Percentiles rank a stretch among this genome's conserved stretches.
phyloP scores from a whole-genome alignment of 2,329 filamentous ascomycete genomes.

The Alternaria dauci region DNA sequence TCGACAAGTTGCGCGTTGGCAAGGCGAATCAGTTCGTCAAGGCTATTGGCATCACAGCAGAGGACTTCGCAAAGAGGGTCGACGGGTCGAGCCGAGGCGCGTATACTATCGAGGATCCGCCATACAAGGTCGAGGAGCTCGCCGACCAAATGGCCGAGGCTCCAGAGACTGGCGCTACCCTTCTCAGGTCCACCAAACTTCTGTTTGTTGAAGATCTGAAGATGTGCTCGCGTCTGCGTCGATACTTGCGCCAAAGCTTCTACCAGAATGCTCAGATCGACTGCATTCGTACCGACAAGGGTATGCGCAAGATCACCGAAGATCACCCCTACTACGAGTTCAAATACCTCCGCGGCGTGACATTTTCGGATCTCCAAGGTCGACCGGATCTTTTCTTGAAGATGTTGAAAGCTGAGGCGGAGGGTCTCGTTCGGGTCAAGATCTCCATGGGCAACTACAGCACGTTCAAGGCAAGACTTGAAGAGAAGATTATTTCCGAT shows the following conservation, averaged over 20 bases:
- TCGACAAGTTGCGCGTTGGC: conserved; percentile 83
- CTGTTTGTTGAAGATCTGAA: conserved; percentile 93
- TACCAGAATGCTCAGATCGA: conserved; percentile 86
- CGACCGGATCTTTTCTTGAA: conserved; percentile 91
- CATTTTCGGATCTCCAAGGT: conserved; percentile 79
- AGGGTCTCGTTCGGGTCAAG: conserved; percentile 87
- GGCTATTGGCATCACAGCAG: conserved; percentile 88
- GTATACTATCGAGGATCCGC: conserved; percentile 77
- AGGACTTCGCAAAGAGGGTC: conserved; percentile 87
- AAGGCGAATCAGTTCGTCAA: conserved; percentile 83
- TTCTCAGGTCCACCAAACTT: conserved; percentile 80
- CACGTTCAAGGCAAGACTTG: conserved; percentile 78
- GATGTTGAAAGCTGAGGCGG: conserved; percentile 97
- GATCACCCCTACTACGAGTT: conserved; percentile 97
- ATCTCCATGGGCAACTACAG: conserved; percentile 79
- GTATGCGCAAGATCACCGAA: conserved; percentile 90
- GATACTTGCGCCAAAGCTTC: conserved; percentile 82
- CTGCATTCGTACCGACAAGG: conserved; percentile 92
- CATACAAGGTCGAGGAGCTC: conserved; percentile 81
- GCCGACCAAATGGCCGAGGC: conserved; percentile 72
- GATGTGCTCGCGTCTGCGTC: conserved; percentile 86
- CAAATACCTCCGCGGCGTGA: conserved; percentile 93
- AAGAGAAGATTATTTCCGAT: conserved; percentile 88
- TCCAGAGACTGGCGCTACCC: conserved; percentile 71
- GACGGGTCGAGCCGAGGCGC: conserved; percentile 76